Base-by-base conservation (phyloP, 2,329 filamentous ascomycete species). In the Claviceps arundinis region DNA sequence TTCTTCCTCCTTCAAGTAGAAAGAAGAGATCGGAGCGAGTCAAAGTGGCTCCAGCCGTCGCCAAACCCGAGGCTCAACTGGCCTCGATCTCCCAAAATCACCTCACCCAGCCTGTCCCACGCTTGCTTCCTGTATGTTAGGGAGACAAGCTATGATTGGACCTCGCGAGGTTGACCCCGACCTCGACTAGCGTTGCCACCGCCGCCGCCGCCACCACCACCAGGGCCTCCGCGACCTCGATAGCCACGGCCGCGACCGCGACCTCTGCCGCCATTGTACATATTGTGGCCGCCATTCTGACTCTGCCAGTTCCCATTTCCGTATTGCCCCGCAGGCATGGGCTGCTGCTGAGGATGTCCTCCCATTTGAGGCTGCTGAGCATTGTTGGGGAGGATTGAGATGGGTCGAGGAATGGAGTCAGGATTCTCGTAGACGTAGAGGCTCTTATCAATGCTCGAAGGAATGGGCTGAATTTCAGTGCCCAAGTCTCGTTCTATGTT, bases 381-480 rank as follows among this genome's bases (percentile, higher is more conserved):
- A 54, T 60, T 56, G 53, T 60, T 57, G 57, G 65, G 56, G 56
- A 77, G 70, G 57, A 73, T 78, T 47, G 77, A 77, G 57, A 80
- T 73, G 11, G 93, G 93, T 37, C 90, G 83, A 49, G 94, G 93
- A 61, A 98, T 97, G 53, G 78, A 91, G 63, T 98, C 91, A 1
- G 93, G 93, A 56, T 90, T 87, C 57, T 98, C 94, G 68, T 98
- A 98, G 50, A 98, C 93, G 66, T 98, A 98, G 40, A 98, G 82
- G 57, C 87, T 94, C 79, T 96, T 97, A 74, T 98, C 93, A 58
- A 98, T 98, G 59, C 82, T 85, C 50, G 82, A 78, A 17, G 93
- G 93, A 62, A 98, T 98, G n/a, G 93, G 84, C 65, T 93, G 87
- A 56, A 98, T 98, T 70, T 98, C 93, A 6, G 93, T 98, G 50